phyloP scores from a whole-genome alignment of 768 basidiomycete genomes.

The Serendipita sp. region DNA sequence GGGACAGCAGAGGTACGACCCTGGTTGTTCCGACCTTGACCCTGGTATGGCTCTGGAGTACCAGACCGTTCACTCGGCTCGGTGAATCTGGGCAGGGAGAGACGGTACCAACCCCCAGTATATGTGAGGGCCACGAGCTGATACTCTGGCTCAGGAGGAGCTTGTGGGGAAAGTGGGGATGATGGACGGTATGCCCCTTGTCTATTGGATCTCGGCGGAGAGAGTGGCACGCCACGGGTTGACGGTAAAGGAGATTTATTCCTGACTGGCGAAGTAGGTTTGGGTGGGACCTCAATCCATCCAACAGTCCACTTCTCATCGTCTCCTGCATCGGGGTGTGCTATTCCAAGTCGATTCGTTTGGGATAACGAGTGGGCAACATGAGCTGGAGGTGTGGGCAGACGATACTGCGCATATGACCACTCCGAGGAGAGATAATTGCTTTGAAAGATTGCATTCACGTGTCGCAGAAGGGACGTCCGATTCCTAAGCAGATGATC shows the following conservation, averaged over 20 bases:
- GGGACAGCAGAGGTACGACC: conserved; percentile 28
- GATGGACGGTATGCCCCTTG: background rate
- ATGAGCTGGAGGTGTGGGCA: conserved; percentile 71
- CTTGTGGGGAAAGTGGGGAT: background rate
- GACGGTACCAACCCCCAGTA: conserved; percentile 82
- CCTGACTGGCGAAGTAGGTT: conserved; percentile 5
- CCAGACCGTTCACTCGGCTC: conserved; percentile 18
- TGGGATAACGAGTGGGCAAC: conserved; percentile 52
- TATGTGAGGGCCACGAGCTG: conserved; percentile 78
- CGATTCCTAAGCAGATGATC: conserved; percentile 10
- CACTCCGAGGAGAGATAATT: conserved; percentile 54
- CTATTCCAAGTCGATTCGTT: conserved; percentile 33
- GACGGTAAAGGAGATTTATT: background rate
- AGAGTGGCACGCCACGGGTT: background rate
- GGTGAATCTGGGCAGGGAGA: conserved; percentile 36
- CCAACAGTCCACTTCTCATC: conserved; percentile 77
- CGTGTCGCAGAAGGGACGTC: conserved; percentile 51
- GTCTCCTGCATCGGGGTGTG: conserved; percentile 38
- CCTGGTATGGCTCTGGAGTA: conserved; percentile 12
- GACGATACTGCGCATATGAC: conserved; percentile 86
- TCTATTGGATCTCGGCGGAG: background rate
- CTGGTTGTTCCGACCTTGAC: conserved; percentile 10
- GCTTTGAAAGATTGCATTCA: conserved; percentile 4
- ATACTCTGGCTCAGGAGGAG: conserved; percentile 26
- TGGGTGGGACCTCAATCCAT: conserved; percentile 47